Evolutionary conservation across 1,139 yeast genomes (phyloP), one percentile per base, ranked within the genome.

Genomic region (Magnusiomyces fungicola): DNA sequence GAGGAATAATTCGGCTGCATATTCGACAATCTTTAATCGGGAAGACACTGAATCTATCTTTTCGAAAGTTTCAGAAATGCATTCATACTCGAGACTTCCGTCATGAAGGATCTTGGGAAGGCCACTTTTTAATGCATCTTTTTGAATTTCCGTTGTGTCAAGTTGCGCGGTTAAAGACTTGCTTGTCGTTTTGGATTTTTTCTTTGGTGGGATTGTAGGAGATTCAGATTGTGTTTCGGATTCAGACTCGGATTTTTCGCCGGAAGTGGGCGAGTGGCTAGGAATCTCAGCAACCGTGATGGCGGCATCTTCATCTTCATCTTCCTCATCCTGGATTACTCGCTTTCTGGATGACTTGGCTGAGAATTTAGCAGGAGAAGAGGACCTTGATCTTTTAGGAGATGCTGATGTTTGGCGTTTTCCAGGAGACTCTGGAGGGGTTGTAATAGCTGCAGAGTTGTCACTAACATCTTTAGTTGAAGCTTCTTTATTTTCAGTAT

Each of bases 11-110:
- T 78, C 81, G 0, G 95, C 76, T 33, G 92, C 80, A 49, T 79
- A 69, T 43, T 87, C 80, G 21, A 84, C 79, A 60, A 90, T 90
- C 57, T 88, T 85, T 48, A 92, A 73, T 48, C 98, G 72, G 19
- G 89, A 85, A 1, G 96, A 74, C 38, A 89, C 95, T 1, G 73
- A 66, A 61, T 89, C 97, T 48, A 92, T 75, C 50, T 75, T 72
- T 53, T 85, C 89, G 67, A 90, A 89, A 2, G 85, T 76, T 2
- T 76, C 75, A 27, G 86, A 77, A 39, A 92, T 67, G 19, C 76
- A 76, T 1, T 82, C 69, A 62, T 88, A 90, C 5, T 81, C 79
- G 21, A 84, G 73, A 3, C 61, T 33, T 2, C 19, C 19, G 24
- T 43, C 40, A 6, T n/a, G 46, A n/a, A 43, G 23, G 34, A 29